A percentile compares a stretch with the other conserved stretches of the same genome.
These are phyloP conservation scores for Trametes cingulata DNA, from an alignment of 768 basidiomycete genomes.

Conservation along the genomic window DNA sequence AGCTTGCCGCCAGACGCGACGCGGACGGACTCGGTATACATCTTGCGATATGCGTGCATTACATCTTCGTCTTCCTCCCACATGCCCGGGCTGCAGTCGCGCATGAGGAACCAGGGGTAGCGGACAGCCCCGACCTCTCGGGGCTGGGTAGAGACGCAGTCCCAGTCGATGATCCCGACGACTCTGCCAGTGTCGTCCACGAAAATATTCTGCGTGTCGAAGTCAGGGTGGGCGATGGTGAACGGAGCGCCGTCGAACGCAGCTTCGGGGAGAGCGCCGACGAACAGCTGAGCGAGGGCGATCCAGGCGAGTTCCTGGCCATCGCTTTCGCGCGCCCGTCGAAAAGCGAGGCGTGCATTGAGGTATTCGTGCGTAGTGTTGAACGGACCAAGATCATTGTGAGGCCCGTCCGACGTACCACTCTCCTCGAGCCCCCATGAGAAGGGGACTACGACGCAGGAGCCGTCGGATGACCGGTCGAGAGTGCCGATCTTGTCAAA, in stretches of 20 bases:
- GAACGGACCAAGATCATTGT: not conserved
- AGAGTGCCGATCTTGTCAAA: not conserved
- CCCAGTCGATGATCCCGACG: conserved; percentile 9
- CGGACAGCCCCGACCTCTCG: not conserved
- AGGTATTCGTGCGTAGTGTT: not conserved
- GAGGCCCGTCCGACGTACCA: not conserved
- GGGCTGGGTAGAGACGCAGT: not conserved
- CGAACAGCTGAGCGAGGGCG: not conserved
- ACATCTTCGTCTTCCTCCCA: not conserved
- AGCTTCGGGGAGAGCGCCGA: not conserved
- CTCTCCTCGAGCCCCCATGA: not conserved
- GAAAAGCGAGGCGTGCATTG: not conserved
- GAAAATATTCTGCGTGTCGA: conserved; percentile 9
- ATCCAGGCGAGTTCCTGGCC: not conserved
- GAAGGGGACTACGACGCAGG: not conserved
- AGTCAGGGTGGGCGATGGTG: conserved; percentile 2
- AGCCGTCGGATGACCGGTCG: not conserved
- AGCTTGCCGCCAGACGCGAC: not conserved
- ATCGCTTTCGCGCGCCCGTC: not conserved
- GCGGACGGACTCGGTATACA: not conserved
- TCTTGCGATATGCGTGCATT: not conserved
- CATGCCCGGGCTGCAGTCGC: conserved; percentile 1
- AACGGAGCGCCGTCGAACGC: conserved; percentile 1
- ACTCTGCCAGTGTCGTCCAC: conserved; percentile 6
- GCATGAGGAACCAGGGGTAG: not conserved